Evolutionary conservation across 2,329 filamentous ascomycete genomes (phyloP), one percentile per base, ranked within the genome.

Genomic region (Penicillium paneum): DNA sequence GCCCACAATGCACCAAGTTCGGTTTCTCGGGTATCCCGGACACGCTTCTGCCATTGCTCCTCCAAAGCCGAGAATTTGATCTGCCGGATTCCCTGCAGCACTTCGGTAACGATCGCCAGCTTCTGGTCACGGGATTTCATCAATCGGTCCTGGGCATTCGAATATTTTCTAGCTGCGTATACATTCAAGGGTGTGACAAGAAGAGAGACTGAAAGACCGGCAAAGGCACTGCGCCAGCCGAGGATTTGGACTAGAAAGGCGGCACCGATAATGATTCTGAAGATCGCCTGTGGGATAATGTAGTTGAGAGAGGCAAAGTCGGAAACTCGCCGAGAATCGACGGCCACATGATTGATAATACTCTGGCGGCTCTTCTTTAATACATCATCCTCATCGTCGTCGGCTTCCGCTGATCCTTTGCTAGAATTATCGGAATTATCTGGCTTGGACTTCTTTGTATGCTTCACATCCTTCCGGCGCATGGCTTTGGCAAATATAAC

Each of bases 11-110:
- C 83, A 5, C 74, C 71, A 10, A 93, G 78, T 67, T 93, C 90
- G 43, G 80, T 81, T 40, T 85, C 81, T 64, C 90, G 79, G 8
- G 86, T 82, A 57, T 80, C 71, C 57, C 79, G 72, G 67, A 94
- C 89, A 57, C 86, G 88, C 15, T 79, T 77, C 68, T 91, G 84
- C 89, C 90, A 93, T 62, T 89, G 83, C 19, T 77, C 74, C 69
- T 93, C 90, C 2, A 91, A 73, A 1, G 89, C 89, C 0, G 88
- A 88, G 63, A 93, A 91, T 66, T 94, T 94, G 74, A 94, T 90
- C 70, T 94, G 90, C 1, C 89, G 83, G 59, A 93, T 92, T 8
- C 89, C 89, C 62, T 89, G 83, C 1, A 94, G 74, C 0, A 87
- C 88, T 70, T 94, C 89, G 1, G 88, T 89, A 29, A 94, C 81